Percentiles rank a stretch among this genome's conserved stretches.
phyloP scores from a whole-genome alignment of 2,329 filamentous ascomycete species.

The Fusarium nurragi region DNA sequence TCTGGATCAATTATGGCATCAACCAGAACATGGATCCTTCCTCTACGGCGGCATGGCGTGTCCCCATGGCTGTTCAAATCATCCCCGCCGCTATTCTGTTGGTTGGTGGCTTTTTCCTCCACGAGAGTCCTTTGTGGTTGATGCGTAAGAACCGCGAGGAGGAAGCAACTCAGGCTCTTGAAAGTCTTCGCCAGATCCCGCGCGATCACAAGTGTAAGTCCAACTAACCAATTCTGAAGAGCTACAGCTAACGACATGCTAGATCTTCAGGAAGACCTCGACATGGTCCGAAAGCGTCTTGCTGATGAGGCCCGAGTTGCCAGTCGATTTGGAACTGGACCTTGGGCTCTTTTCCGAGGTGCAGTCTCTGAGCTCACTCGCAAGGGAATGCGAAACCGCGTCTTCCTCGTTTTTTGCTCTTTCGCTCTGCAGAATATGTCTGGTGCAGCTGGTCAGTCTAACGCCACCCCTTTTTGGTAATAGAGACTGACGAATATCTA shows the following conservation, averaged over 20 bases:
- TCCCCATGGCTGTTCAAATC: slow-evolving; percentile 60
- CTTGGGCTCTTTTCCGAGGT: slow-evolving; percentile 49
- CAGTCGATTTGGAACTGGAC: slow-evolving; percentile 46
- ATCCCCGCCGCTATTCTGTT: slow-evolving; percentile 57
- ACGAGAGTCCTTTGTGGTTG: slow-evolving; percentile 55
- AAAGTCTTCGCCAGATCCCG: slow-evolving; percentile 56
- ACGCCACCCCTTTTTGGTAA: accelerated
- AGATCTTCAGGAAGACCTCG: slow-evolving; percentile 60
- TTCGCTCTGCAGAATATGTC: slow-evolving; percentile 55
- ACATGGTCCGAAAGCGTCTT: slow-evolving; percentile 54
- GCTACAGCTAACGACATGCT: slow-evolving; percentile 1
- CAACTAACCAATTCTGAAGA: accelerated
- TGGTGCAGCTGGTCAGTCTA: slow-evolving; percentile 49
- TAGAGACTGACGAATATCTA: slow-evolving; percentile 7
- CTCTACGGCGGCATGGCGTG: slow-evolving; percentile 54
- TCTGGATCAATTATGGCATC: slow-evolving; percentile 60
- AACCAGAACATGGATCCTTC: slow-evolving; percentile 50
- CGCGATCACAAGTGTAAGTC: slow-evolving; percentile 48
- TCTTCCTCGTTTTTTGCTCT: slow-evolving; percentile 50
- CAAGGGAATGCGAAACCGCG: slow-evolving; percentile 54
- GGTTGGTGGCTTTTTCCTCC: slow-evolving; percentile 55
- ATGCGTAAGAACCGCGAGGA: slow-evolving; percentile 49
- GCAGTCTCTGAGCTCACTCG: slow-evolving; percentile 49
- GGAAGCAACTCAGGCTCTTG: slow-evolving; percentile 46
- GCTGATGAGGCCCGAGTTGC: slow-evolving; percentile 49